Percentiles rank a stretch among this genome's conserved stretches.
Conservation (phyloP, 2,329 filamentous ascomycete species). For the Xylariaceae sp. region DNA sequence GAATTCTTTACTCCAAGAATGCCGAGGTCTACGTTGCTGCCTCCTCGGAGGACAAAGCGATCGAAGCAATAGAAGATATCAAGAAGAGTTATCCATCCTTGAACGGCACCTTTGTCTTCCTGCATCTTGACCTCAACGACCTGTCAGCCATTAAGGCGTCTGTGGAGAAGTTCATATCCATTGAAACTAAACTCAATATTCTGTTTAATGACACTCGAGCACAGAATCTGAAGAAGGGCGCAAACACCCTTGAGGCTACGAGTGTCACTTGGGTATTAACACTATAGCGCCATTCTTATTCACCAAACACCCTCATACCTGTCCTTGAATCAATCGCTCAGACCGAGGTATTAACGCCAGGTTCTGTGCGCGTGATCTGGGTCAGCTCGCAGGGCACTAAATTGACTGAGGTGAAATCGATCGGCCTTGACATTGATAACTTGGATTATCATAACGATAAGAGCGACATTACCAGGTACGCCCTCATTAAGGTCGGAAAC, state of each 20-base stretch:
- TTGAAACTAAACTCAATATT: constrained; percentile 24
- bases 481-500: constrained; percentile 35
- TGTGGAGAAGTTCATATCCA: constrained; percentile 17
- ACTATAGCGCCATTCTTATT: constrained; percentile 35
- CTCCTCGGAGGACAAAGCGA: constrained; percentile 17
- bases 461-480: constrained; percentile 22
- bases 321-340: constrained; percentile 27
- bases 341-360: background rate
- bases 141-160: constrained; percentile 18
- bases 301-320: constrained; percentile 34
- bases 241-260: constrained; percentile 36
- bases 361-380: constrained; percentile 36
- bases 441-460: constrained; percentile 22
- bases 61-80: constrained; percentile 17
- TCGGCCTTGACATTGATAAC: constrained; percentile 19
- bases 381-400: constrained; percentile 31
- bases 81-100: constrained; percentile 1
- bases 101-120: constrained; percentile 6
- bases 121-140: constrained; percentile 25
- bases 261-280: constrained; percentile 39
- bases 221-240: background rate
- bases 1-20: constrained; percentile 22
- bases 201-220: constrained; percentile 31
- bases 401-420: constrained; percentile 4
- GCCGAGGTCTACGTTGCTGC: constrained; percentile 25